Conservation (phyloP, 345 rosid genomes). For the Triadica sebifera region DNA sequence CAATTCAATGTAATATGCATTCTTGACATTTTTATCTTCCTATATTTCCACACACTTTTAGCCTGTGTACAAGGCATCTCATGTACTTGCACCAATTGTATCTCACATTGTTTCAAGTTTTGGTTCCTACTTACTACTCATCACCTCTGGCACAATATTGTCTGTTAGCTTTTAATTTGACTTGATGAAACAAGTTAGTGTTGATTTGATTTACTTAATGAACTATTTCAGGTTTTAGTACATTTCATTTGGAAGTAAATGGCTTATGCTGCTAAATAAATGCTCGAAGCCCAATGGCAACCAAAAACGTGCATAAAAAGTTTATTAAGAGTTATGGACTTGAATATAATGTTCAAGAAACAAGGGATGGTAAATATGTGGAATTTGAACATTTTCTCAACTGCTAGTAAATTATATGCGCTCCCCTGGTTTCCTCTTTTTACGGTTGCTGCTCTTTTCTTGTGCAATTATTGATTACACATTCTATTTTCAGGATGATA, state of each 20-base stretch:
- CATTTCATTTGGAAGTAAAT: background rate
- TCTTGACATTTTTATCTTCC: background rate
- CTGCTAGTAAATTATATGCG: background rate
- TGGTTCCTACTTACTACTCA: background rate
- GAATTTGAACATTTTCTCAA: background rate
- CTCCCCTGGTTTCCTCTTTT: conserved; percentile 1
- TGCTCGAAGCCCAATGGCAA: background rate
- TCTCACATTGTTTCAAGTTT: background rate
- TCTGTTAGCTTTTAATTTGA: background rate
- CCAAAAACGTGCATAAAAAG: background rate
- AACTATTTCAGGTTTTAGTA: conserved; percentile 1
- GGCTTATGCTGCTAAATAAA: background rate
- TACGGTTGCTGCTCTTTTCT: conserved; percentile 6
- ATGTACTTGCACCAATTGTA: background rate
- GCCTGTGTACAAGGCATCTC: background rate
- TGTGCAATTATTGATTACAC: background rate
- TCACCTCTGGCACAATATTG: no score
- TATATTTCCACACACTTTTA: background rate
- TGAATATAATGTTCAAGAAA: background rate
- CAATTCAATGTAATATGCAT: background rate
- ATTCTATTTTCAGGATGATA: conserved; percentile 60
- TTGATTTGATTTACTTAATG: background rate
- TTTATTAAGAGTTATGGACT: background rate
- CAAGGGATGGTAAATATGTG: background rate
- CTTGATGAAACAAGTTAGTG: background rate